Conservation (phyloP, 75 land plant genomes). For the Pinus tabuliformis region DNA sequence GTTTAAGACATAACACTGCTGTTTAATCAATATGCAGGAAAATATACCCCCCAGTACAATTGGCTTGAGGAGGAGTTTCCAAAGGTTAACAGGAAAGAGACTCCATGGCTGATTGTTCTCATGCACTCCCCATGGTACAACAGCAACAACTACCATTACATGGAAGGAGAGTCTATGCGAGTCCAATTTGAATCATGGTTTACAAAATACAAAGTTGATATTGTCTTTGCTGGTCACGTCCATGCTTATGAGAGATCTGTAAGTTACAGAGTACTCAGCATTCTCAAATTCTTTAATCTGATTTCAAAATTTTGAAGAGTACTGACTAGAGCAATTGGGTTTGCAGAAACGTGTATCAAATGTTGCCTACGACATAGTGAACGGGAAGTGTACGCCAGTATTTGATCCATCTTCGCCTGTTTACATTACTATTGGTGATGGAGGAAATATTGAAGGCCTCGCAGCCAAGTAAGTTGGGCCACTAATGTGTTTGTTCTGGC, state of each 20-base stretch:
- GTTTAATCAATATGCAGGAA: slow-evolving; percentile 33
- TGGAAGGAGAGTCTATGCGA: slow-evolving; percentile 93
- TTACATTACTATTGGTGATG: slow-evolving; percentile 85
- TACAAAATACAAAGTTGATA: slow-evolving; percentile 71
- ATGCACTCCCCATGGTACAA: slow-evolving; percentile 90
- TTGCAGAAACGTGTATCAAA: slow-evolving; percentile 71
- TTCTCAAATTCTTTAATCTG: background rate
- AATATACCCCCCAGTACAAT: slow-evolving; percentile 67
- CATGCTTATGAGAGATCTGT: slow-evolving; percentile 92
- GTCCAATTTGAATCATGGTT: slow-evolving; percentile 69
- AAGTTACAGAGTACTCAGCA: slow-evolving; percentile 18
- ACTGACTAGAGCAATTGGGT: background rate
- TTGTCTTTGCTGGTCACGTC: slow-evolving; percentile 90
- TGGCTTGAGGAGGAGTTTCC: slow-evolving; percentile 66
- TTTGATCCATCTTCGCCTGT: slow-evolving; percentile 46
- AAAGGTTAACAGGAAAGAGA: slow-evolving; percentile 68
- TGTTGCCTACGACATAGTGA: slow-evolving; percentile 57
- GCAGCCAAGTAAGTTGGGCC: slow-evolving; percentile 49
- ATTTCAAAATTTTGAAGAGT: background rate
- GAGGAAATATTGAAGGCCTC: slow-evolving; percentile 82
- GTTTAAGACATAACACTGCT: background rate
- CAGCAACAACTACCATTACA: slow-evolving; percentile 71
- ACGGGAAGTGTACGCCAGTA: slow-evolving; percentile 53
- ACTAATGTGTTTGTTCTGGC: background rate
- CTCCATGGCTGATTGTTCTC: slow-evolving; percentile 89